Conservation (phyloP, 2,329 filamentous ascomycete genomes). For the Tolypocladium nubicola region DNA sequence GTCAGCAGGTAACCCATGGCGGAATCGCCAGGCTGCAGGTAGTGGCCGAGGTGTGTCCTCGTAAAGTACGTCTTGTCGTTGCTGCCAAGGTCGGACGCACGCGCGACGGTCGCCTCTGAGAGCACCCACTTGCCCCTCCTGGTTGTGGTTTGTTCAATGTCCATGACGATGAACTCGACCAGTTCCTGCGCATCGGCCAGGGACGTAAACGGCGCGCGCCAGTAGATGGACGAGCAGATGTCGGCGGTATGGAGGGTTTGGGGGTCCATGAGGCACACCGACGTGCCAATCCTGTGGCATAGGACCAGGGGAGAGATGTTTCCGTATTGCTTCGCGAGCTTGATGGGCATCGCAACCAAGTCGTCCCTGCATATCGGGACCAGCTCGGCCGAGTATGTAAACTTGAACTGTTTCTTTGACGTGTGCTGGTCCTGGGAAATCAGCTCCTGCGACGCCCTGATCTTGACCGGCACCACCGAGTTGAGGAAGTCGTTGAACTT, state of each 20-base stretch:
- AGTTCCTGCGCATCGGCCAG: constrained; percentile 78
- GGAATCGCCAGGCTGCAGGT: constrained; percentile 82
- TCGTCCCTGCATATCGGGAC: constrained; percentile 97
- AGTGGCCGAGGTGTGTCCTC: constrained; percentile 76
- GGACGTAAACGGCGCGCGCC: constrained; percentile 77
- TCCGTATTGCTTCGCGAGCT: constrained; percentile 74
- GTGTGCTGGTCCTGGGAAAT: constrained; percentile 93
- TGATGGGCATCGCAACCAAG: constrained; percentile 83
- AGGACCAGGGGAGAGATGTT: constrained; percentile 82
- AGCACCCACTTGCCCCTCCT: constrained; percentile 74
- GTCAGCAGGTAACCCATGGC: constrained; percentile 89
- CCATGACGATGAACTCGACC: constrained; percentile 88
- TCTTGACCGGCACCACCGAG: constrained; percentile 66
- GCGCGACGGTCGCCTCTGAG: constrained; percentile 79
- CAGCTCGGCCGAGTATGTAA: constrained; percentile 79
- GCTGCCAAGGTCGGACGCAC: constrained; percentile 72
- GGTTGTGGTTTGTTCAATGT: constrained; percentile 71
- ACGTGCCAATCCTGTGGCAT: constrained; percentile 81
- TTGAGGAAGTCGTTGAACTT: constrained; percentile 85
- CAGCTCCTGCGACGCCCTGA: constrained; percentile 71
- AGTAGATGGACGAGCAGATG: constrained; percentile 73
- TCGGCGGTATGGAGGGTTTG: constrained; percentile 86
- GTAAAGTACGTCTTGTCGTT: constrained; percentile 87
- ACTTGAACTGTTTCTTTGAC: constrained; percentile 86
- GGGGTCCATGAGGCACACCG: constrained; percentile 82